phyloP scores from a whole-genome alignment of 805 yeast species.

The Sugiyamaella americana region DNA sequence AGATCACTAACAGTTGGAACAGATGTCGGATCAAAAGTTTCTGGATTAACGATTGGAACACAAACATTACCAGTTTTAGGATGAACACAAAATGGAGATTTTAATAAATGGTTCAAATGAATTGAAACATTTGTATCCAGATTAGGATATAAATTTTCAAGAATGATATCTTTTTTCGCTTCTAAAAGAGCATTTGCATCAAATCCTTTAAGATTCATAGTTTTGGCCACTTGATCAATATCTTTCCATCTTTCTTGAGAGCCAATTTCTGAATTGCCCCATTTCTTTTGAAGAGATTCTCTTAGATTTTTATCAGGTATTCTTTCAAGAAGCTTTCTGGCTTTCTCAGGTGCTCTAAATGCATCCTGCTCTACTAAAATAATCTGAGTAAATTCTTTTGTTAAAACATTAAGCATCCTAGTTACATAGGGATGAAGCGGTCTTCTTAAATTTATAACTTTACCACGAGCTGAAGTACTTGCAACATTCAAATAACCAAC shows the following conservation, averaged over 20 bases:
- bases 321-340: slow-evolving; percentile 51
- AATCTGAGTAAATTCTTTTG: slow-evolving; percentile 54
- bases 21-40: slow-evolving; percentile 64
- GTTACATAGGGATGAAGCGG: slow-evolving; percentile 85
- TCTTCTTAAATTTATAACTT: slow-evolving; percentile 50
- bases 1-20: slow-evolving; percentile 71
- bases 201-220: slow-evolving; percentile 31
- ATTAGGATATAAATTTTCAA: slow-evolving; percentile 81
- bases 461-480: slow-evolving; percentile 38
- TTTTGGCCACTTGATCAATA: slow-evolving; percentile 41
- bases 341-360: slow-evolving; percentile 56
- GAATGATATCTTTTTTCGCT: slow-evolving; percentile 74
- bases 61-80: slow-evolving; percentile 95
- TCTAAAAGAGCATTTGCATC: slow-evolving; percentile 50
- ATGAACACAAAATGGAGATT: slow-evolving; percentile 95
- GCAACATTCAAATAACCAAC: slow-evolving; percentile 80
- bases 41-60: slow-evolving; percentile 55
- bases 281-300: slow-evolving; percentile 47
- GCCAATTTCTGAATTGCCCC: slow-evolving; percentile 51
- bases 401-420: slow-evolving; percentile 64
- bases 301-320: slow-evolving; percentile 50
- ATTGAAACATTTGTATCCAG: slow-evolving; percentile 89
- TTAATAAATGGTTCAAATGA: slow-evolving; percentile 83
- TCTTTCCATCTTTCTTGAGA: slow-evolving; percentile 75
- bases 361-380: slow-evolving; percentile 83